Base-by-base conservation (phyloP, 257 asterid genomes). In the Echites panduratus region DNA sequence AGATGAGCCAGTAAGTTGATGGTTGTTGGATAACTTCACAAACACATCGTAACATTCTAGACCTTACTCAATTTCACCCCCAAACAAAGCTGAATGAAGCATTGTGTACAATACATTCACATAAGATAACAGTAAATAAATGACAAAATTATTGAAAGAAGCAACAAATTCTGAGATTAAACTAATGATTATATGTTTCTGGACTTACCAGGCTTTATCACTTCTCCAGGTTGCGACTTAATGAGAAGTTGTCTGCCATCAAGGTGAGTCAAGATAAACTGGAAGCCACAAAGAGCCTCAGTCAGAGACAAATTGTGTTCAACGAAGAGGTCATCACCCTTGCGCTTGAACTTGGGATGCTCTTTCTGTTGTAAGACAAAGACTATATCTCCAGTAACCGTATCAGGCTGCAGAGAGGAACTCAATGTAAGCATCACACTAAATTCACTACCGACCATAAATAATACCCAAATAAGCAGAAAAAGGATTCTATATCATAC, bases 281-380 rank as follows among this genome's bases (percentile, higher is more conserved):
- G 98, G 89, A 93, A 93, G 71, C 98, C 98, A 75, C 98, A 93
- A 0, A 93, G 87, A 43, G 98, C 97, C 83, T 93, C 98, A n/a
- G 96, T 90, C 24, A 93, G 80, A 26, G 90, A 82, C 85, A 93
- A 74, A 9, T 93, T 76, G 78, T 93, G 98, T 45, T 89, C 97
- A 8, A 86, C 79, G 77, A 92, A 92, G 24, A 92, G 89, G 76
- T 92, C 98, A 75, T 92, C 98, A 44, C 92, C 95, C 87, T 93
- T 93, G 27, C 98, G 79, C 86, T 93, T 93, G 76, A 93, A 93
- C 73, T 85, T 93, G 0, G 93, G 90, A 77, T 93, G 97, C 78
- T 93, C 98, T 87, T 89, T 93, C 57, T 86, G 97, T 80, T 93
- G 98, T 44, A 93, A 84, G 57, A 93, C 90, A 77, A 93, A 89